Percentiles rank a stretch among this genome's conserved stretches.
Conservation (phyloP, 116 monocot species). For the Iris pallida region DNA sequence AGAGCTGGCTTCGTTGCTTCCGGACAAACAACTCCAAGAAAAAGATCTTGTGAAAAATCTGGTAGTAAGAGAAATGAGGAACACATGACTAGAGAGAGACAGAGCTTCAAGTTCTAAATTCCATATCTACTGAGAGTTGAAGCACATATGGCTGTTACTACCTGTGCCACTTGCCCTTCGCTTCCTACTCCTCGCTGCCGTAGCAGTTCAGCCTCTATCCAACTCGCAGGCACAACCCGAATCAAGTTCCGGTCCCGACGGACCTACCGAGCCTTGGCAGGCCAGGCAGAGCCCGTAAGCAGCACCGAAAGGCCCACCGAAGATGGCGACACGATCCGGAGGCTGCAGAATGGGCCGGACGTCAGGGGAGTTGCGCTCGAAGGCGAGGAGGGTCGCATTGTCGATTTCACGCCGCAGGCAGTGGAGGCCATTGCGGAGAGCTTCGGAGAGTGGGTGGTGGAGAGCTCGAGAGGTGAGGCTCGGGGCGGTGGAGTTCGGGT, state of each 20-base stretch:
- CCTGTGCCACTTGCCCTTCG: not conserved
- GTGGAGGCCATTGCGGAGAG: constrained; percentile 50
- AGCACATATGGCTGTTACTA: not conserved
- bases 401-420: constrained; percentile 42
- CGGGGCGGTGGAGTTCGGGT: constrained; percentile 12
- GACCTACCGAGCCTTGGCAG: not conserved
- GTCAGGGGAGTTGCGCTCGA: constrained; percentile 53
- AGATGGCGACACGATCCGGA: constrained; percentile 23
- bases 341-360: constrained; percentile 55
- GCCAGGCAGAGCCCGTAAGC: not conserved
- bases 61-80: not conserved
- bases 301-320: not conserved
- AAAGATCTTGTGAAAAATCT: not conserved
- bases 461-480: constrained; percentile 1
- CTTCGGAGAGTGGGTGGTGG: constrained; percentile 52
- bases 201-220: not conserved
- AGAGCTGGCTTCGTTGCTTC: not conserved
- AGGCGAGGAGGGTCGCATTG: constrained; percentile 39
- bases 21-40: not conserved
- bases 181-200: not conserved
- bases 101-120: not conserved
- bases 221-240: not conserved
- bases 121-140: not conserved
- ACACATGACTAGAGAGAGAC: not conserved
- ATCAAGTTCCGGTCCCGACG: constrained; percentile 1